Base-by-base conservation (phyloP, 1,139 yeast genomes). In the Saccharomyces hybrid region DNA sequence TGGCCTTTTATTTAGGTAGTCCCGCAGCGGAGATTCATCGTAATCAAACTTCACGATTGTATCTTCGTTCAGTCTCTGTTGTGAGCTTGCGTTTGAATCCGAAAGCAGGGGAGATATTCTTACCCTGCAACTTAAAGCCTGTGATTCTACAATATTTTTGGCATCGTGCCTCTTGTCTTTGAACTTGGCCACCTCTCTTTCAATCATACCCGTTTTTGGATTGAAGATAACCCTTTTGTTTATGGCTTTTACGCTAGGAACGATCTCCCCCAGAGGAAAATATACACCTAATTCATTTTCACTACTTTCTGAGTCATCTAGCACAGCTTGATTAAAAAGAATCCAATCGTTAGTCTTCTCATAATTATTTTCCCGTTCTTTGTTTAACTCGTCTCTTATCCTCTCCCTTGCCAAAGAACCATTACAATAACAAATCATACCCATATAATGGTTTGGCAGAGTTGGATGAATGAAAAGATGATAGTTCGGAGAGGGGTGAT, bases 401-500 rank as follows among this genome's bases (percentile, higher is more conserved):
- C 78, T 77, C 64, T 90, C 96, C 59, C 97, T 76, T 0, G 97
- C 96, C 53, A 90, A 73, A 0, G 96, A 80, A 0, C 97, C 97
- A 68, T 90, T 90, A 67, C 96, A 87, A 68, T 90, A 90, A 68
- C 97, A 90, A 55, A 90, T 81, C 97, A 90, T 90, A 34, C 95
- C 96, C 97, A 90, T 90, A 69, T 83, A 91, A 50, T 84, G 82
- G 38, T 77, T 78, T 0, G 83, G 80, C 61, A 86, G 79, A 0
- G 95, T 85, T 5, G 97, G 97, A 67, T 90, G 97, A 57, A 82
- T 81, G 72, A 90, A 90, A 61, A 89, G 70, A 66, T 90, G 97
- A 68, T 89, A 90, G 62, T 84, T 86, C 3, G 90, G 81, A 1
- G 93, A 85, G 2, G 97, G 91, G 28, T 77, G 78, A 67, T 85